Evolutionary conservation across 345 rosid genomes (phyloP), one percentile per base, ranked within the genome.

Genomic region (Populus davidiana): DNA sequence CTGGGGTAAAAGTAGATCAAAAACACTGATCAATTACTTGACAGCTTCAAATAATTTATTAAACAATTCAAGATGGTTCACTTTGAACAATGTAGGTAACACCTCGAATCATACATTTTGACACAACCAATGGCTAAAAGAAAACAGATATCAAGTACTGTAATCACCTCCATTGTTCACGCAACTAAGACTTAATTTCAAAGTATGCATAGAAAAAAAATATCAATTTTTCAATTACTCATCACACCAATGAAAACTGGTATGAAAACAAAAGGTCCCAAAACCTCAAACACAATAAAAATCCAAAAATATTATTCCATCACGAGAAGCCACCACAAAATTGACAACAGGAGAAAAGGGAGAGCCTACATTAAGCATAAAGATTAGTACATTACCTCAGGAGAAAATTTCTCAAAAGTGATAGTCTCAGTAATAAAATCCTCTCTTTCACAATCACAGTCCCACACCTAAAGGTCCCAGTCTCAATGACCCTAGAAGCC

Each of bases 381-480:
- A 41, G 44, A 41, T 41, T 41, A 41, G 13, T 41, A 10, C 44
- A 38, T 23, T 1, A 20, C 44, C 44, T 41, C 13, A 41, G 12
- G 13, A 41, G 44, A 41, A 41, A 12, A 41, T 41, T 41, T 10
- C 44, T 41, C 47, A 41, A 41, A 10, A 41, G 47, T 41, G 13
- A 41, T 41, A 3, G 14, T 41, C 47, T 41, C 47, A 41, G 47
- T 41, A 41, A 41, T 41, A 41, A 10, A 41, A 41, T 2, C 47
- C 47, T 41, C 47, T 2, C 47, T 12, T 41, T 2, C 47, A 41
- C 47, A 41, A 41, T 93, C 77, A 86, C 90, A 87, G 86, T 90
- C 41, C 99, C 99, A 70, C 97, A 92, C 0, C 95, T 97, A 78
- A 96, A 96, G 21, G 97, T 96, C 72, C 98, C 98, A 14, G 95